These are phyloP conservation scores for Ustilago sp. DNA, from an alignment of 1,284 basidiomycete genomes.

Conservation along the genomic window DNA sequence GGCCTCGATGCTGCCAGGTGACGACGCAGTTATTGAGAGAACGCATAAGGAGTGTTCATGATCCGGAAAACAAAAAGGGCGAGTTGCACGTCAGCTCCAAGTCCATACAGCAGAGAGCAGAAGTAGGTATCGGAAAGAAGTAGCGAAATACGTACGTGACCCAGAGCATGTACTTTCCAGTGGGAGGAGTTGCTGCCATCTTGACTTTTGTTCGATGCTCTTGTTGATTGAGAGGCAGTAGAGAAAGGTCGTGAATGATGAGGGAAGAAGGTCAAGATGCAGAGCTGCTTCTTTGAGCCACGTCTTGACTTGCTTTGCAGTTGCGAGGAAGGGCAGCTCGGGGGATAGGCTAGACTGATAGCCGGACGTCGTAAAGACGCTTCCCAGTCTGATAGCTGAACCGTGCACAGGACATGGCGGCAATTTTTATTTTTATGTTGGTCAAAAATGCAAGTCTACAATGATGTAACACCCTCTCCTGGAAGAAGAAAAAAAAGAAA, in stretches of 20 bases:
- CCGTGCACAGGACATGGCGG: background rate
- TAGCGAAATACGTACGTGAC: conserved; percentile 36
- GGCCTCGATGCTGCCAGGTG: conserved; percentile 33
- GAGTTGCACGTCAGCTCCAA: background rate
- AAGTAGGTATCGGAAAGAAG: background rate
- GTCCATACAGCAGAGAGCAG: background rate
- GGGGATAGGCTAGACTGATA: conserved; percentile 5
- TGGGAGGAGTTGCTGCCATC: conserved; percentile 41
- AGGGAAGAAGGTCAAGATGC: background rate
- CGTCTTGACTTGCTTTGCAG: background rate
- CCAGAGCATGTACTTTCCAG: conserved; percentile 44
- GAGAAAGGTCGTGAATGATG: background rate
- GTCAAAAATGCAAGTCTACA: background rate
- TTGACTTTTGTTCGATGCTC: background rate
- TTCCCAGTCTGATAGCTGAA: conserved; percentile 3
- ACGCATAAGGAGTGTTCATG: background rate
- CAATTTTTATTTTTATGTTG: background rate
- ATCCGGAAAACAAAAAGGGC: too few relatives aligned
- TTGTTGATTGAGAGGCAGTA: background rate
- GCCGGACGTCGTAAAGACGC: conserved; percentile 5
- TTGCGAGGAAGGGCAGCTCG: conserved; percentile 5
- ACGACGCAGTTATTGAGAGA: background rate
- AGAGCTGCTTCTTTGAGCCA: background rate
- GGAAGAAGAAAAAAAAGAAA: background rate
- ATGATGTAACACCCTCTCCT: background rate